Base-by-base conservation (phyloP, 208 protist genomes). In the Entamoeba histolytica region DNA sequence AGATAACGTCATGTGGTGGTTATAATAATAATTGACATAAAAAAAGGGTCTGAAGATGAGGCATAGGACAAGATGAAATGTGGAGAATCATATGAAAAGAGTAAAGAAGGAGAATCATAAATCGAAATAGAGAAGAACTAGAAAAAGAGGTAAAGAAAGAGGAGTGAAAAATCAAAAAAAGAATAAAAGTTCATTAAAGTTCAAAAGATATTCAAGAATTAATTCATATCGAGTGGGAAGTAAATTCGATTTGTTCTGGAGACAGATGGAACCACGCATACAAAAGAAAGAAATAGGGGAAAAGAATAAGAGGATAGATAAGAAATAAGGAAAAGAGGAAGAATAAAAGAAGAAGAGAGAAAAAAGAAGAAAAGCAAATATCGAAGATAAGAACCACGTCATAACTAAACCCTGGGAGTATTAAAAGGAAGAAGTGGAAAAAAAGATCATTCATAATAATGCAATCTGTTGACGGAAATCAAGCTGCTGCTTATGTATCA, bases 391-490 rank as follows among this genome's bases (percentile, higher is more conserved):
- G 17, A 69, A 69, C 55, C 55, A 69, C 55, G 55, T 69, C 55
- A 69, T 23, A 23, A 23, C 1, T 23, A 23, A 69, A 69, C 55
- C 55, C 55, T 69, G 12, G 23, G 23, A 23, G 2, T 69, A 69
- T 69, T 28, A 28, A 69, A 69, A 23, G 17, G 23, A 69, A 69
- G 23, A 69, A 23, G 1, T 28, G 0, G 12, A 69, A 69, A 14
- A 14, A 69, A 69, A 14, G 23, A 23, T 28, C 55, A 69, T 69
- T 69, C 3, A 44, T 44, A 69, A 69, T 28, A 14, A 69, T 69
- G 55, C 28, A 35, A 61, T 39, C 91, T n/a, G 50, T 93, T n/a
- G 92, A 93, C n/a, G 92, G 55, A 39, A 93, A 93, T 93, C 6
- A 6, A 31, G 87, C 91, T 17, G 93, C 93, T 69, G 51, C 49